phyloP scores from a whole-genome alignment of 768 basidiomycete species.

The Rubroboletus pulcherrimus region DNA sequence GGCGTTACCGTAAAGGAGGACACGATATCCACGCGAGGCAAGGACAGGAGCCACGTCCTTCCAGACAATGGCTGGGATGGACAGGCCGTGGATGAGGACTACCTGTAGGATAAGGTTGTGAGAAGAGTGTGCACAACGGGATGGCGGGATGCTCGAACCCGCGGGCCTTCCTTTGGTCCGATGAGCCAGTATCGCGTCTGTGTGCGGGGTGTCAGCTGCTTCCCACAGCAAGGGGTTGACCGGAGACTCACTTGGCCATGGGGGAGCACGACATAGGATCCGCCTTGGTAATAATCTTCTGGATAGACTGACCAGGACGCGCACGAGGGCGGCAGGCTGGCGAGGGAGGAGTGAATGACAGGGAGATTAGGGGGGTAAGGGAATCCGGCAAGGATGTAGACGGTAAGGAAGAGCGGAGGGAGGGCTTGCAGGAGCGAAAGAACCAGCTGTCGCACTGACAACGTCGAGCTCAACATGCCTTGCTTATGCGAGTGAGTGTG shows the following conservation, averaged over 20 bases:
- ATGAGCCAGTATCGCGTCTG: conserved; percentile 76
- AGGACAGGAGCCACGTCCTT: conserved; percentile 67
- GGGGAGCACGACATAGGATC: conserved; percentile 62
- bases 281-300: conserved; percentile 58
- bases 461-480: conserved; percentile 9
- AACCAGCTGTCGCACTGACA: conserved; percentile 18
- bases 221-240: neutral
- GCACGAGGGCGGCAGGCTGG: conserved; percentile 50
- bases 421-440: conserved; percentile 48
- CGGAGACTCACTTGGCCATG: conserved; percentile 53
- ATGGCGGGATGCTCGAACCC: conserved; percentile 39
- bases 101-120: conserved; percentile 40
- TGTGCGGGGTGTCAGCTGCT: conserved; percentile 1
- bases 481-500: neutral
- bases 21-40: conserved; percentile 61
- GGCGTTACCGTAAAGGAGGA: conserved; percentile 66
- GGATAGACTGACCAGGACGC: conserved; percentile 72
- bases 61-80: conserved; percentile 75
- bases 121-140: neutral
- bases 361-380: conserved; percentile 54
- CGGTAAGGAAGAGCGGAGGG: conserved; percentile 54
- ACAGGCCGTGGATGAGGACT: conserved; percentile 74
- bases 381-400: conserved; percentile 64
- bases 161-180: conserved; percentile 64
- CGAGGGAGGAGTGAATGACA: conserved; percentile 53